Base-by-base conservation (phyloP, 805 yeast species). In the Yamadazyma kitorensis region DNA sequence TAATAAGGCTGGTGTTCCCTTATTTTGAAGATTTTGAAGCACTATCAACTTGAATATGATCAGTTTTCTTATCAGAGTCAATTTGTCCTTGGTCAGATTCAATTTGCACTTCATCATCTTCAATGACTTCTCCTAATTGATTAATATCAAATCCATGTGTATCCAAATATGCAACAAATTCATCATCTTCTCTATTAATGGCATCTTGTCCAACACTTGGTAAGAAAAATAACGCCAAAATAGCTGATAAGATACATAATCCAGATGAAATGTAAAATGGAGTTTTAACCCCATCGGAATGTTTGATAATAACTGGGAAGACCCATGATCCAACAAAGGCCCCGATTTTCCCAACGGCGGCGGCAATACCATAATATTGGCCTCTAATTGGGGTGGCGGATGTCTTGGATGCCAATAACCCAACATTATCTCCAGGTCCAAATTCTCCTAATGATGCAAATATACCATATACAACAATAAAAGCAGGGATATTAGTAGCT, bases 361-460 rank as follows among this genome's bases (percentile, higher is more conserved):
- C 96, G 27, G 94, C 91, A 48, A 87, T 70, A 50, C 93, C 93
- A 55, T 89, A 89, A 62, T 83, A 86, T 50, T 84, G 84, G 39
- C 96, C 97, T 66, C 97, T 80, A 37, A 88, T 74, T 15, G 95
- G 80, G 7, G 96, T 81, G 28, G 96, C 83, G 29, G 81, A 74
- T 5, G 95, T 82, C 62, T 88, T 88, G 26, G 95, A 75, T 14
- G 95, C 94, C 43, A 89, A 69, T 36, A 85, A 64, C 47, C 97
- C 97, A 57, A 85, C 82, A 61, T 85, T 86, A 61, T 88, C 86
- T 64, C 97, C 98, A 10, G 95, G 89, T 19, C 96, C 95, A 59
- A 89, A 84, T 61, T 91, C 97, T 51, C 97, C 97, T 31, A 86
- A 70, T 5, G 95, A 71, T 57, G 78, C 67, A 59, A 87, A 91